phyloP scores from a whole-genome alignment of 306 rosid genomes.

The Vigna trinervia region DNA sequence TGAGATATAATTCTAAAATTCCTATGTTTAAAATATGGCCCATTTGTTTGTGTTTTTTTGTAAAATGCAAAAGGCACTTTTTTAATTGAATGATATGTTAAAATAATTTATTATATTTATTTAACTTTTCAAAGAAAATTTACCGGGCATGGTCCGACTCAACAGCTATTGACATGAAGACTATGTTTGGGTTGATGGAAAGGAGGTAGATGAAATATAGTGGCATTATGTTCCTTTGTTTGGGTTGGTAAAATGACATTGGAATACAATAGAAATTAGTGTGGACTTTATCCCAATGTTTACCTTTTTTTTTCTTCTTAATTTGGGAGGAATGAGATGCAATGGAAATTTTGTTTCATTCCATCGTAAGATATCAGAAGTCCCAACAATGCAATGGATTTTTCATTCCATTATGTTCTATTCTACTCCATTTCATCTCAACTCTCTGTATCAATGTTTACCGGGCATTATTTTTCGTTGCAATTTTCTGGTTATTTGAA shows the following conservation, averaged over 20 bases:
- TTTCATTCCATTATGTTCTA: not conserved
- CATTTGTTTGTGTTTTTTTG: not conserved
- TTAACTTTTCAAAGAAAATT: not conserved
- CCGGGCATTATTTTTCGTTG: not conserved
- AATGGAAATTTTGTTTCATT: not conserved
- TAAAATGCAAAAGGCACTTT: not conserved
- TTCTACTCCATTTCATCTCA: not conserved
- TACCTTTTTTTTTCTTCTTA: not conserved
- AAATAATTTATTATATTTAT: not conserved
- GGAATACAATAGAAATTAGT: not conserved
- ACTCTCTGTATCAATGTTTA: not conserved
- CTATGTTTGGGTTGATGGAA: not conserved
- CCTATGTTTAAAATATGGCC: too few relatives aligned
- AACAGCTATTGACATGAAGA: not conserved
- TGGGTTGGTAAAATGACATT: not conserved
- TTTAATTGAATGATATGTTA: not conserved
- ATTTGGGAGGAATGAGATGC: not conserved
- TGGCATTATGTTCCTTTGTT: not conserved
- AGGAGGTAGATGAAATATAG: not conserved
- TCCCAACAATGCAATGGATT: not conserved
- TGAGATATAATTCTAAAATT: too few relatives aligned
- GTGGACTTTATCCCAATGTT: not conserved
- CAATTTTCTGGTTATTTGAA: not conserved
- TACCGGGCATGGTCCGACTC: conserved; percentile 14
- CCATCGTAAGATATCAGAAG: not conserved